These are phyloP conservation scores for Heterobasidion occidentale DNA, from an alignment of 1,284 basidiomycete species.

Conservation along the genomic window DNA sequence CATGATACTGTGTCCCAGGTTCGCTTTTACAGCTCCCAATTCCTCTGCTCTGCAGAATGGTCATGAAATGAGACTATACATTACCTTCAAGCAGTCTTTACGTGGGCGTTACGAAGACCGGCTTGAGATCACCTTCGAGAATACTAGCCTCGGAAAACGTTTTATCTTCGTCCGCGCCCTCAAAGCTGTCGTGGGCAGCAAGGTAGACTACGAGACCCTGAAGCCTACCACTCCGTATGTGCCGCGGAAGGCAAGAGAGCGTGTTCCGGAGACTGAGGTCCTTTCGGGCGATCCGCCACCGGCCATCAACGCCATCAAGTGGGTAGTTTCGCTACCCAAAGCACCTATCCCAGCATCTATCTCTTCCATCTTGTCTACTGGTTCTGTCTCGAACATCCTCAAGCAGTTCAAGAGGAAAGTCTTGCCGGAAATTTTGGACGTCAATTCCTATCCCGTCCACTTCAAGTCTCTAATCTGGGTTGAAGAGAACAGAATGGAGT, in stretches of 20 bases:
- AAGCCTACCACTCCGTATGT: slow-evolving; percentile 44
- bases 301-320: slow-evolving; percentile 19
- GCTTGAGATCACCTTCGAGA: slow-evolving; percentile 28
- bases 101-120: slow-evolving; percentile 40
- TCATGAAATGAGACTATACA: no score
- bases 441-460: slow-evolving; percentile 32
- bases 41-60: not conserved
- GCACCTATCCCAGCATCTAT: slow-evolving; percentile 2
- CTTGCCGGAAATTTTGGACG: slow-evolving; percentile 31
- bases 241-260: slow-evolving; percentile 30
- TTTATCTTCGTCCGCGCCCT: slow-evolving; percentile 28
- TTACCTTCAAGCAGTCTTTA: not conserved
- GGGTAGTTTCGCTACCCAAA: slow-evolving; percentile 13
- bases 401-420: slow-evolving; percentile 16
- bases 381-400: slow-evolving; percentile 7
- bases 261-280: slow-evolving; percentile 32
- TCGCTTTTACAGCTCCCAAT: not conserved
- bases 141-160: slow-evolving; percentile 15
- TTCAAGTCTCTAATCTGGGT: slow-evolving; percentile 50
- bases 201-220: slow-evolving; percentile 39
- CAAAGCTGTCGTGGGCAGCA: slow-evolving; percentile 25
- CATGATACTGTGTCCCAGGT: no score
- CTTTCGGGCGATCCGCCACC: slow-evolving; percentile 38
- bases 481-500: slow-evolving; percentile 55
- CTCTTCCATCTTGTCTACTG: slow-evolving; percentile 9